These are phyloP conservation scores for Cyathus striatus DNA, from an alignment of 768 basidiomycete genomes.

Conservation along the genomic window DNA sequence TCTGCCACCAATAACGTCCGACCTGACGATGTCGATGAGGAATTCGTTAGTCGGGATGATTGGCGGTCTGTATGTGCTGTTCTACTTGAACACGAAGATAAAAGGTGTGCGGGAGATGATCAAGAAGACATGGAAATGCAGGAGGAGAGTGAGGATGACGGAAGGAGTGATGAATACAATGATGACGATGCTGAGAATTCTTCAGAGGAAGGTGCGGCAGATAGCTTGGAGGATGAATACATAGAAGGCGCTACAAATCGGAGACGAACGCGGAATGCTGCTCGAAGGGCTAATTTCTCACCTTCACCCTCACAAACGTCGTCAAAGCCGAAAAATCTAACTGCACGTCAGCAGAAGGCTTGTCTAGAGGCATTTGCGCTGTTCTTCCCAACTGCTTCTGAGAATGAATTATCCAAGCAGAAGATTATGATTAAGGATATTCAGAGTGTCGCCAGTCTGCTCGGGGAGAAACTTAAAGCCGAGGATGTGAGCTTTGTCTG, in stretches of 20 bases:
- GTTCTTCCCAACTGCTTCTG: constrained; percentile 60
- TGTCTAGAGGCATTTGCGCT: constrained; percentile 60
- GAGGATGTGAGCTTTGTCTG: constrained; percentile 53
- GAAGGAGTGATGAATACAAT: neutral
- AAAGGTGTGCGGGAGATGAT: constrained; percentile 22
- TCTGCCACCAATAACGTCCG: constrained; percentile 14
- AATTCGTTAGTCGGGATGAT: constrained; percentile 56
- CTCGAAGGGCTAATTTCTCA: constrained; percentile 5
- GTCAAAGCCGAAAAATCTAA: constrained; percentile 23
- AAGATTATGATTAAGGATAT: constrained; percentile 67
- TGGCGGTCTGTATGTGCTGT: constrained; percentile 81
- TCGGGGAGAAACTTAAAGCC: constrained; percentile 67
- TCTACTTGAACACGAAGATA: constrained; percentile 49
- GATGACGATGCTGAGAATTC: constrained; percentile 12
- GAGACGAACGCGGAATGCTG: constrained; percentile 10
- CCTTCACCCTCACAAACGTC: constrained; percentile 4
- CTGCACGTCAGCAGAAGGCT: constrained; percentile 44
- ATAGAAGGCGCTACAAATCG: constrained; percentile 16
- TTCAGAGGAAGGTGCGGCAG: constrained; percentile 18
- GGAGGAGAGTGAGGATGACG: constrained; percentile 1
- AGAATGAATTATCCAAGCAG: constrained; percentile 42
- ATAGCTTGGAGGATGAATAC: constrained; percentile 27
- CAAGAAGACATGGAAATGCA: constrained; percentile 3
- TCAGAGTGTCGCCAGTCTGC: constrained; percentile 47
- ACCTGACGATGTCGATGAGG: constrained; percentile 14